These are phyloP conservation scores for Patellifolia procumbens DNA, from an alignment of 179 eudicot species.

Conservation along the genomic window DNA sequence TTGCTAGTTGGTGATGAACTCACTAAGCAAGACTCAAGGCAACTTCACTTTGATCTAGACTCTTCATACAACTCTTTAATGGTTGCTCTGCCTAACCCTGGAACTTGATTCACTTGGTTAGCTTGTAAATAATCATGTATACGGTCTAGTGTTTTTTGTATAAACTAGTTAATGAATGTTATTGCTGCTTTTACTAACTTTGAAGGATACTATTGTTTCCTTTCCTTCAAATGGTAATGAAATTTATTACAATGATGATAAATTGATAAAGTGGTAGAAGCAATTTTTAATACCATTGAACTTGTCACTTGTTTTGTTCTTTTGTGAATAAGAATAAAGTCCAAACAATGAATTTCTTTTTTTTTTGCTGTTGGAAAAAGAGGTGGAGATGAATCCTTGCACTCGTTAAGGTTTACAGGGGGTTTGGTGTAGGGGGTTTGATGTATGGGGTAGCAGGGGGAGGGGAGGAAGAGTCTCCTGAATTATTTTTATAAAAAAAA, in stretches of 20 bases:
- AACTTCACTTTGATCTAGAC: conserved; percentile 91
- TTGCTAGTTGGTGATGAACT: conserved; percentile 94
- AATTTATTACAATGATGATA: conserved; percentile 3
- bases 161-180: conserved; percentile 23
- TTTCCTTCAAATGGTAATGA: background rate
- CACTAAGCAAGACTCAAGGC: conserved; percentile 86
- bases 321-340: no score
- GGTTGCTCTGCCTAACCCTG: conserved; percentile 84
- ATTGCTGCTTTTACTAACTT: background rate
- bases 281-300: conserved; percentile 4
- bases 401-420: no score
- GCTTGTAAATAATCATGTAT: conserved; percentile 41
- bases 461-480: no score
- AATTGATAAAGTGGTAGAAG: background rate
- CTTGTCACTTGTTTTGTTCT: background rate
- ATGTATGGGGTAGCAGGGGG: no score
- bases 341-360: no score
- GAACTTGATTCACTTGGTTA: conserved; percentile 44
- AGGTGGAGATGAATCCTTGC: no score
- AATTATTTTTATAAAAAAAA: no score
- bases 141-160: conserved; percentile 2
- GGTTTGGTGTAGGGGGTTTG: no score
- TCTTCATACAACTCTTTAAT: conserved; percentile 91
- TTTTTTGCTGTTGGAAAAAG: no score
- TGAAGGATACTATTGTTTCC: conserved; percentile 6